A percentile compares a stretch with the other conserved stretches of the same genome.
These are phyloP conservation scores for Suhomyces faveliae DNA, from an alignment of 805 yeast genomes.

Conservation along the genomic window DNA sequence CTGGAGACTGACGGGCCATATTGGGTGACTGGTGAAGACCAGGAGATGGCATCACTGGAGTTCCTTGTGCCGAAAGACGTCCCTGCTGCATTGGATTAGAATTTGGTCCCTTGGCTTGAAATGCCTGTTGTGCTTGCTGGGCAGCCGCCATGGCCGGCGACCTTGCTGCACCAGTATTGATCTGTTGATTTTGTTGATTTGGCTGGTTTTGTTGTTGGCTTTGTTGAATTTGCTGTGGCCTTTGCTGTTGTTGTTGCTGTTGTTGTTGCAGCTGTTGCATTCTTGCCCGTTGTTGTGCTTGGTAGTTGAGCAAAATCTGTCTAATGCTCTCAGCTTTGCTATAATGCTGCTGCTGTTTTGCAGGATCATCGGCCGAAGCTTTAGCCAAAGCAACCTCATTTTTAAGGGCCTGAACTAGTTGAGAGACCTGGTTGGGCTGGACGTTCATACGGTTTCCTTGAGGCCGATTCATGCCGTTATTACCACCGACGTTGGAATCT, in stretches of 20 bases:
- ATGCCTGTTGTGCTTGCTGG: slow-evolving; percentile 3
- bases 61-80: slow-evolving; percentile 10
- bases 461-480: slow-evolving; percentile 3
- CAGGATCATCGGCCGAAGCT: slow-evolving; percentile 57
- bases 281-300: slow-evolving; percentile 40
- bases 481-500: background rate
- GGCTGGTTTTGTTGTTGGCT: no score
- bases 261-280: slow-evolving; percentile 17
- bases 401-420: slow-evolving; percentile 58
- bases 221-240: slow-evolving; percentile 13
- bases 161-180: background rate
- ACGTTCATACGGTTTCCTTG: slow-evolving; percentile 20
- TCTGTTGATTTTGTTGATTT: background rate
- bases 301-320: slow-evolving; percentile 55
- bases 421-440: slow-evolving; percentile 55
- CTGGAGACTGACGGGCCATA: slow-evolving; percentile 8
- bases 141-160: slow-evolving; percentile 2
- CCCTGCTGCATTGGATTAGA: slow-evolving; percentile 10
- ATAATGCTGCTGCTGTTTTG: slow-evolving; percentile 61
- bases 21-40: slow-evolving; percentile 10
- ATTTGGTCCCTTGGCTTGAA: slow-evolving; percentile 6
- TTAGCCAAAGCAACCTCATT: slow-evolving; percentile 61
- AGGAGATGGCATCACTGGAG: slow-evolving; percentile 13
- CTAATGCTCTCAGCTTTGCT: slow-evolving; percentile 64
- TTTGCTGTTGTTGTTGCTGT: slow-evolving; percentile 22